Conservation (phyloP, 495 filamentous ascomycete genomes). For the Talaromyces stipitatus region DNA sequence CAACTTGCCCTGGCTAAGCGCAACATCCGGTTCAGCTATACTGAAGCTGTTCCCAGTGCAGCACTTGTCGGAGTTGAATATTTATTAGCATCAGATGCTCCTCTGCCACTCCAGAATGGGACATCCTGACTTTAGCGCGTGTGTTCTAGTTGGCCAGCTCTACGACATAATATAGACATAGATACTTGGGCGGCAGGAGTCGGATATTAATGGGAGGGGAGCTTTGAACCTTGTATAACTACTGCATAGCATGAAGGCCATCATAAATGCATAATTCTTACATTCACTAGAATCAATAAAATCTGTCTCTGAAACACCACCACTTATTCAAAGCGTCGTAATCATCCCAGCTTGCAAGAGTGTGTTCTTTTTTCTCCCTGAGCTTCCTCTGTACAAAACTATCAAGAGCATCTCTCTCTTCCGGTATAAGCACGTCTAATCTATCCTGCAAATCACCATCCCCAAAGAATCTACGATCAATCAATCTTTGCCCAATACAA, state of each 20-base stretch:
- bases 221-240: not conserved
- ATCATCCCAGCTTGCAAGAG: not conserved
- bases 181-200: not conserved
- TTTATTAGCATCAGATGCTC: not conserved
- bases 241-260: too few species aligned
- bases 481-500: slow-evolving; percentile 14
- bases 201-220: not conserved
- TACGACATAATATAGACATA: not conserved
- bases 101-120: not conserved
- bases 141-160: not conserved
- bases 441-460: slow-evolving; percentile 7
- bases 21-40: not conserved
- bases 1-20: not conserved
- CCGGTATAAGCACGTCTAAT: slow-evolving; percentile 3
- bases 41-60: not conserved
- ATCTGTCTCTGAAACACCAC: too few species aligned
- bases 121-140: not conserved
- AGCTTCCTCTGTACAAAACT: slow-evolving; percentile 8
- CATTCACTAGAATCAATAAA: too few species aligned
- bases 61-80: slow-evolving; percentile 5
- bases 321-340: too few species aligned
- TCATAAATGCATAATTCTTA: too few species aligned
- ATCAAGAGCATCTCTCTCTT: slow-evolving; percentile 10
- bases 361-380: not conserved
- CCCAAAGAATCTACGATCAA: slow-evolving; percentile 13